Evolutionary conservation across 768 basidiomycete species (phyloP), one percentile per base, ranked within the genome.

Genomic region (Pholiota conissans): DNA sequence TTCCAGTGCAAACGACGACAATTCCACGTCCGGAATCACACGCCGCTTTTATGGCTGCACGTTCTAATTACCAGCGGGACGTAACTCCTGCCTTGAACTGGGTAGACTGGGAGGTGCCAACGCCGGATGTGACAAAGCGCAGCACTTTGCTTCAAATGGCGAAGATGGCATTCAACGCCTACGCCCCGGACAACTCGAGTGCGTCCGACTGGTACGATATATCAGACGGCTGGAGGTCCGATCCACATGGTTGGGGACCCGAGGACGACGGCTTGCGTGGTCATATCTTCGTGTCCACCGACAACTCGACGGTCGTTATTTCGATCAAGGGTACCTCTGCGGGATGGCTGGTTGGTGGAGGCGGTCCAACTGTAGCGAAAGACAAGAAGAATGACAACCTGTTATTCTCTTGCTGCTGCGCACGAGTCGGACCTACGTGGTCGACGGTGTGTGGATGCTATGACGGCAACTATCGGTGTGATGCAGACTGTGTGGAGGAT

Each of bases 381-480:
- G 96, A 98, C 76, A 96, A 95, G 74, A 72, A 88, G 57, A 98
- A 98, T 73, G 95, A 98, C 65, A 98, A 96, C 67, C 75, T 95
- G n/a, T 74, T 98, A 30, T 96, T 96, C 75, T 90, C 93, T 3
- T 98, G 96, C 72, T 98, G 96, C 71, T 98, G 96, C 66, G 95
- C 94, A 2, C 82, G 90, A 6, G 91, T 98, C n/a, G 93, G 91
- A 30, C 91, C 93, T 52, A 92, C 92, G 0, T 98, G 96, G 96
- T 85, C 83, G 18, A 81, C 96, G 0, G 96, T 97, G 0, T 98
- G 96, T 69, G 89, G 84, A 49, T 98, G 96, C 71, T 89, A 88
- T 67, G 76, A 85, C 6, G 84, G 91, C 1, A 74, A 81, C 13
- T 84, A 86, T 70, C 87, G 84, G 60, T 98, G 96, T 69, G 86